A percentile compares a stretch with the other conserved stretches of the same genome.
Evolutionary conservation across 768 basidiomycete species (phyloP).

Genomic region (Leccinellum albellum): DNA sequence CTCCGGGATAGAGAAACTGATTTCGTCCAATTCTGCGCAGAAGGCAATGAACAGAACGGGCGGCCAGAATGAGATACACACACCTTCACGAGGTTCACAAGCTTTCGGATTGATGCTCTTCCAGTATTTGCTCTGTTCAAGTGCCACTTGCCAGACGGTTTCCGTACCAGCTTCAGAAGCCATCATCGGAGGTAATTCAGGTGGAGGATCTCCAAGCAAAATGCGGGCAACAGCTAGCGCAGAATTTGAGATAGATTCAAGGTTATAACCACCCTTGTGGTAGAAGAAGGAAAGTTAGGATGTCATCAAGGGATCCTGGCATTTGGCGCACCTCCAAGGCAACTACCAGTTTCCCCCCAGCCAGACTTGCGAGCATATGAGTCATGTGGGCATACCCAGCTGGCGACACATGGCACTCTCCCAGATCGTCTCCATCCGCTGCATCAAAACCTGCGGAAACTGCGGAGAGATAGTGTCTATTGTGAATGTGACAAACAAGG

Average conservation of each 20-base stretch:
- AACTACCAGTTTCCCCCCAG: constrained; percentile 84
- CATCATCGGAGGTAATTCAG: constrained; percentile 63
- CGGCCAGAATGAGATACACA: not conserved
- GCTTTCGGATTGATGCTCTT: constrained; percentile 77
- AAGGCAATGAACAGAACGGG: not conserved
- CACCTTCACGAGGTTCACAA: constrained; percentile 80
- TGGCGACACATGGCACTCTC: constrained; percentile 87
- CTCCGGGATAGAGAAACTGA: constrained; percentile 70
- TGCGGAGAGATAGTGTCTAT: constrained; percentile 29
- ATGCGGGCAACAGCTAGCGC: constrained; percentile 82
- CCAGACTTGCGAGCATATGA: constrained; percentile 88
- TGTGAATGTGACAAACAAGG: not conserved
- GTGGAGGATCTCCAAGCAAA: constrained; percentile 88
- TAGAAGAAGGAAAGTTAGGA: constrained; percentile 4
- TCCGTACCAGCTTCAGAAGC: constrained; percentile 83
- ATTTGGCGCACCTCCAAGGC: constrained; percentile 74
- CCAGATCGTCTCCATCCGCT: constrained; percentile 87
- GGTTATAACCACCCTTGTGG: constrained; percentile 88
- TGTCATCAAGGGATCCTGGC: not conserved
- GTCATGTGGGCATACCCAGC: constrained; percentile 98
- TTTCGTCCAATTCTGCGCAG: constrained; percentile 53
- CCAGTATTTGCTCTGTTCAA: constrained; percentile 90
- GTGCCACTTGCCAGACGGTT: constrained; percentile 84
- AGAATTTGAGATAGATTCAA: constrained; percentile 83
- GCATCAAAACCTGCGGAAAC: constrained; percentile 99